Base-by-base conservation (phyloP, 2,329 filamentous ascomycete genomes). In the Canariomyces notabilis region DNA sequence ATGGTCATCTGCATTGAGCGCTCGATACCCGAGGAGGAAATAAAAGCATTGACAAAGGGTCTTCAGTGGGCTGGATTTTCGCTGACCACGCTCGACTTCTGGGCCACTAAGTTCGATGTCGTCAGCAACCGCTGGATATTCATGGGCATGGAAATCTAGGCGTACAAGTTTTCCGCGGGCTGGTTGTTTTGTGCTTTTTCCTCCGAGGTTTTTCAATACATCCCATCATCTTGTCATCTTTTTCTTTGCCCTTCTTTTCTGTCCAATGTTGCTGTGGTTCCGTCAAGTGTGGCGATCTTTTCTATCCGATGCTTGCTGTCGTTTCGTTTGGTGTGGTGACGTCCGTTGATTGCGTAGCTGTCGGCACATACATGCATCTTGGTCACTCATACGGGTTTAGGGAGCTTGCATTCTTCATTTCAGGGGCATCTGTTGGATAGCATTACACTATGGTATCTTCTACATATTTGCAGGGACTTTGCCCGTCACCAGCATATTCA, bases 31-130 rank as follows among this genome's bases (percentile, higher is more conserved):
- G 67, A 75, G 20, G 70, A 76, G 49, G 80, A 87, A 52, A 72
- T 78, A 48, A 79, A 83, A 57, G 74, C 82, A 48, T 73, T 91
- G 57, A 80, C 85, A 60, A 88, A 85, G 65, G 90, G 89, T 60
- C 77, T 96, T 42, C 87, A 89, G 64, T 96, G 90, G 90, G 90
- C 94, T 54, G 90, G 90, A 45, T 95, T 95, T 62, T 86, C 87
- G 62, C 77, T 91, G 56, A 82, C 81, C 40, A 91, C 87, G 19
- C 74, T 96, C 35, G 83, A 89, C 57, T 77, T 80, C 57, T 95
- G 89, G 84, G 77, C 79, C 14, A 70, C 74, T 37, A 73, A 74
- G 32, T 64, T 76, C 44, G 79, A 86, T 53, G 76, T 83, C 43
- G 81, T 85, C 41, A 95, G 89, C 69, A 71, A 82, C 42, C 75